Conservation (phyloP, 2,329 filamentous ascomycete species). For the Fusarium pseudograminearum region DNA sequence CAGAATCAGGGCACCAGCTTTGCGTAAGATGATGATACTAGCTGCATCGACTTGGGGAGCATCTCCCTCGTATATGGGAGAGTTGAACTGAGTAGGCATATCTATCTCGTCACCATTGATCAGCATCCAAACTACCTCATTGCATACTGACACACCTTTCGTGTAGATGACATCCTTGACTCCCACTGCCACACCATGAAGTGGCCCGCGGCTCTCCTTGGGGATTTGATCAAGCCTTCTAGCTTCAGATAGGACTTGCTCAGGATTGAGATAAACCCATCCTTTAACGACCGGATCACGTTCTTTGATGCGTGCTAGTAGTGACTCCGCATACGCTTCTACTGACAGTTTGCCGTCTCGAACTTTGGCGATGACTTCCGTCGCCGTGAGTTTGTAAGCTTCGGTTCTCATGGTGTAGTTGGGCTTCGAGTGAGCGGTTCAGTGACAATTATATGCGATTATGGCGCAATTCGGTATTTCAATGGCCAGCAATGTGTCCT, state of each 20-base stretch:
- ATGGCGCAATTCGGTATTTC: neutral
- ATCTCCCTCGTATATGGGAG: conserved; percentile 62
- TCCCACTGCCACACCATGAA: conserved; percentile 26
- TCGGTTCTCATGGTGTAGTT: neutral
- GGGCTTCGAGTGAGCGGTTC: fast-evolving
- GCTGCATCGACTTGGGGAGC: conserved; percentile 62
- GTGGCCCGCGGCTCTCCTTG: neutral
- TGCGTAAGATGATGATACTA: conserved; percentile 64
- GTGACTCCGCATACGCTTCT: conserved; percentile 22
- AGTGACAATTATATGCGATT: fast-evolving
- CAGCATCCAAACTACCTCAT: fast-evolving
- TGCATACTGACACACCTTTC: neutral
- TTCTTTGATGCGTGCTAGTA: conserved; percentile 19
- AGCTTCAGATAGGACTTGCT: conserved; percentile 8
- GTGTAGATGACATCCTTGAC: conserved; percentile 35
- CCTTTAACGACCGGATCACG: conserved; percentile 6
- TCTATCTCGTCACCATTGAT: conserved; percentile 46
- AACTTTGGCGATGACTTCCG: neutral
- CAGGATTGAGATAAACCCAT: conserved; percentile 13
- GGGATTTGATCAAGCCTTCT: conserved; percentile 12
- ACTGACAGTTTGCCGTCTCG: conserved; percentile 35
- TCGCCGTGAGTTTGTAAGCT: conserved; percentile 11
- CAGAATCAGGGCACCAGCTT: conserved; percentile 67
- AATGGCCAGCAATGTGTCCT: neutral
- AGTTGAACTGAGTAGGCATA: conserved; percentile 68